phyloP scores from a whole-genome alignment of 1,284 basidiomycete genomes.

The Paramarasmius palmivorus region DNA sequence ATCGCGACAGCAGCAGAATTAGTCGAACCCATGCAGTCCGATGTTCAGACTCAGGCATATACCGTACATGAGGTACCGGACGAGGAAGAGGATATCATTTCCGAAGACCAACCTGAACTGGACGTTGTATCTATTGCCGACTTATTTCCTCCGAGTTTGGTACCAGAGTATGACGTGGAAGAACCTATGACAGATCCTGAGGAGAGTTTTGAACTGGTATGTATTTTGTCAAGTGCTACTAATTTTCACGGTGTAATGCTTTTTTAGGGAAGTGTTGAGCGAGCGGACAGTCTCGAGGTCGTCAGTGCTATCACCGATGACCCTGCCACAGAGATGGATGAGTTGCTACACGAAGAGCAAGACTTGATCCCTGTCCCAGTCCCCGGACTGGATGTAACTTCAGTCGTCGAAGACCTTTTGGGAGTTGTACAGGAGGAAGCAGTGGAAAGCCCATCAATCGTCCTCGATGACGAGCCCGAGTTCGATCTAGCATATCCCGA shows the following conservation, averaged over 20 bases:
- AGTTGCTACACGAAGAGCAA: no score
- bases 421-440: no score
- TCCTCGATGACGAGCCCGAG: no score
- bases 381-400: no score
- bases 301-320: not conserved
- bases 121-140: slow-evolving; percentile 4
- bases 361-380: no score
- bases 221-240: not conserved
- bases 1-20: not conserved
- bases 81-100: no score
- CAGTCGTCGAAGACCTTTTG: no score
- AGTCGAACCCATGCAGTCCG: not conserved
- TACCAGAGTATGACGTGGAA: slow-evolving; percentile 4
- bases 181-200: slow-evolving; percentile 2
- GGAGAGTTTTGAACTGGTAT: slow-evolving; percentile 4
- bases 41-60: not conserved
- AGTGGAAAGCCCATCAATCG: no score
- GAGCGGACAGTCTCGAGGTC: not conserved
- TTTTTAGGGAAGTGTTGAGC: not conserved
- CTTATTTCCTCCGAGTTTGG: not conserved
- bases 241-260: not conserved
- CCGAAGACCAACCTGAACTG: slow-evolving; percentile 6
- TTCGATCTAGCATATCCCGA: no score
- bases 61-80: slow-evolving; percentile 1
- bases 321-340: no score